Conservation (phyloP, 805 yeast genomes). For the Teunomyces stri region DNA sequence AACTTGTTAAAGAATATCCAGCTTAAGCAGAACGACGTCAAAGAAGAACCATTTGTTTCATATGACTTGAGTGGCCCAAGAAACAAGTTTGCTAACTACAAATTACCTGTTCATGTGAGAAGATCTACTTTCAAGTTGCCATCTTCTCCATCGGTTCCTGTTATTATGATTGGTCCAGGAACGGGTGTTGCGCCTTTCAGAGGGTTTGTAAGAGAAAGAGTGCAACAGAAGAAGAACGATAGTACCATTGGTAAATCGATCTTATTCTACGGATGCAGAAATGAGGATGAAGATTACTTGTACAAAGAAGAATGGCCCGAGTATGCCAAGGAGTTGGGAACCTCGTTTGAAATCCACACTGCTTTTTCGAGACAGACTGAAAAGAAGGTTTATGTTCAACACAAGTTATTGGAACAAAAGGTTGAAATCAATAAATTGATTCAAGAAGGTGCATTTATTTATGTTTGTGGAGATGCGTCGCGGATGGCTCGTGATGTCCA, state of each 20-base stretch:
- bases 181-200: conserved; percentile 99
- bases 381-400: conserved; percentile 78
- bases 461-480: conserved; percentile 97
- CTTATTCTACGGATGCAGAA: conserved; percentile 87
- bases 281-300: conserved; percentile 71
- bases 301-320: conserved; percentile 89
- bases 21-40: conserved; percentile 47
- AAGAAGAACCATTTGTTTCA: conserved; percentile 44
- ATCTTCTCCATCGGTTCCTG: conserved; percentile 74
- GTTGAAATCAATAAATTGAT: conserved; percentile 55
- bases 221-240: conserved; percentile 41
- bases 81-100: conserved; percentile 46
- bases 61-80: conserved; percentile 89
- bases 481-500: conserved; percentile 95
- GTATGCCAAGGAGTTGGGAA: conserved; percentile 59
- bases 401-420: conserved; percentile 57
- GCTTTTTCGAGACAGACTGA: conserved; percentile 81
- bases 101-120: conserved; percentile 88
- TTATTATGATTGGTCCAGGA: conserved; percentile 95
- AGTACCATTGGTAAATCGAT: conserved; percentile 61
- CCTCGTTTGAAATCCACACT: conserved; percentile 65
- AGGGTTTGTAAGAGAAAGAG: conserved; percentile 89
- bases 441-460: conserved; percentile 74
- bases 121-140: conserved; percentile 95
- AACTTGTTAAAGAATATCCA: conserved; percentile 78